phyloP scores from a whole-genome alignment of 2,329 filamentous ascomycete genomes.

The Sclerotiophoma versabilis region DNA sequence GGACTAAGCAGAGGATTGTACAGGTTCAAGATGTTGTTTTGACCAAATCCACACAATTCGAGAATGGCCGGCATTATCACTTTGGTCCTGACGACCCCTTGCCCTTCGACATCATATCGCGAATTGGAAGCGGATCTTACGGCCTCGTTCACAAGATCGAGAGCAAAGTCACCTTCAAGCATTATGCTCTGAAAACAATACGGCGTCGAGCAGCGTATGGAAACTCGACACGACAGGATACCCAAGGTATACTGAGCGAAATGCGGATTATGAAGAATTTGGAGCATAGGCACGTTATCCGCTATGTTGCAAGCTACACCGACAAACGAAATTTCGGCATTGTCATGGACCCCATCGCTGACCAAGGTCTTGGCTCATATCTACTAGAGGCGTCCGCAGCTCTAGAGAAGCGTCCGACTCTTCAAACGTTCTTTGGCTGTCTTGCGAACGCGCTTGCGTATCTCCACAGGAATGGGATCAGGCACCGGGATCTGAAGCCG shows the following conservation, averaged over 20 bases:
- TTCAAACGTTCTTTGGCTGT: conserved; percentile 24
- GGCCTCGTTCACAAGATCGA: conserved; percentile 34
- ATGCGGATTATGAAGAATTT: conserved; percentile 35
- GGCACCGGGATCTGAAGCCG: conserved; percentile 29
- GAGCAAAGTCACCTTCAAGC: conserved; percentile 31
- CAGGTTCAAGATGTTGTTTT: conserved; percentile 29
- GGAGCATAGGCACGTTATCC: conserved; percentile 36
- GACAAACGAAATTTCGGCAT: conserved; percentile 36
- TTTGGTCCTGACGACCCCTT: conserved; percentile 27
- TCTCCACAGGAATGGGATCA: conserved; percentile 20
- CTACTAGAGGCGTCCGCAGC: not conserved
- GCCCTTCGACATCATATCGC: conserved; percentile 28
- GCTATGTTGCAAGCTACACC: conserved; percentile 41
- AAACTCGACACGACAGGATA: conserved; percentile 14
- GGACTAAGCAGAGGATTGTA: conserved; percentile 24
- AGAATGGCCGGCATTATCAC: conserved; percentile 32
- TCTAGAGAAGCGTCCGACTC: not conserved
- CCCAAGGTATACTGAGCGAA: too few relatives aligned
- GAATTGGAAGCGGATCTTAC: conserved; percentile 33
- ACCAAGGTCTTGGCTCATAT: conserved; percentile 21
- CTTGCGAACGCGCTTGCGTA: conserved; percentile 22
- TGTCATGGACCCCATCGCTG: conserved; percentile 35
- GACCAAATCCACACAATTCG: conserved; percentile 25
- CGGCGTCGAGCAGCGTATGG: conserved; percentile 23
- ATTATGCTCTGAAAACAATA: conserved; percentile 43